These are phyloP conservation scores for Coemansia sp. DNA, from an alignment of 192 early-diverging fungal genomes.

Conservation along the genomic window DNA sequence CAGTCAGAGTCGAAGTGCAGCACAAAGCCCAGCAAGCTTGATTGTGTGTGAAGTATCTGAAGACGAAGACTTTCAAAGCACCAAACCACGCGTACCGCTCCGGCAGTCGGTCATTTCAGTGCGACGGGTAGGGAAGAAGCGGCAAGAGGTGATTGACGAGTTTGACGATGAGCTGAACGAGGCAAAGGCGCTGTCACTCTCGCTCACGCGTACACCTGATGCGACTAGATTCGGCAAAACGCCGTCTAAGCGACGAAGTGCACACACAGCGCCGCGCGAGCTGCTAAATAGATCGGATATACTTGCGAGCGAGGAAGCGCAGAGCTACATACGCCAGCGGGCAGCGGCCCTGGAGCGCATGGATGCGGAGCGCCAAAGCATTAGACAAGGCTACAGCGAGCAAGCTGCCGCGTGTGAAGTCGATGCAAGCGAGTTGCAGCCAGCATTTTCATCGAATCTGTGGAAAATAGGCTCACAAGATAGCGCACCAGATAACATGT, in stretches of 20 bases:
- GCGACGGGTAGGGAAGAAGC: conserved; percentile 13
- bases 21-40: neutral
- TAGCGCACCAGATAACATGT: conserved; percentile 11
- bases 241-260: conserved; percentile 2
- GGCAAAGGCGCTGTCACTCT: conserved; percentile 46
- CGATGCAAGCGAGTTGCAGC: neutral
- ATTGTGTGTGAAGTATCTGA: conserved; percentile 22
- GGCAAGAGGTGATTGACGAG: conserved; percentile 35
- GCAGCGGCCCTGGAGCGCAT: conserved; percentile 31
- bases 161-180: conserved; percentile 43
- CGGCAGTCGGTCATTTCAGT: conserved; percentile 29
- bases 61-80: conserved; percentile 41
- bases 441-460: conserved; percentile 1
- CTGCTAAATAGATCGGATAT: conserved; percentile 29
- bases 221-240: neutral
- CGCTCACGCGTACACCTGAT: conserved; percentile 21
- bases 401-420: neutral
- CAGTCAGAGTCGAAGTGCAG: neutral
- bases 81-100: conserved; percentile 14
- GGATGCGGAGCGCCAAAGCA: conserved; percentile 14
- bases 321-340: conserved; percentile 37
- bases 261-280: conserved; percentile 3
- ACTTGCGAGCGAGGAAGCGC: conserved; percentile 38
- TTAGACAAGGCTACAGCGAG: neutral
- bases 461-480: conserved; percentile 25